Evolutionary conservation across 1,284 basidiomycete species (phyloP).

Genomic region (Ustilago trichophora): DNA sequence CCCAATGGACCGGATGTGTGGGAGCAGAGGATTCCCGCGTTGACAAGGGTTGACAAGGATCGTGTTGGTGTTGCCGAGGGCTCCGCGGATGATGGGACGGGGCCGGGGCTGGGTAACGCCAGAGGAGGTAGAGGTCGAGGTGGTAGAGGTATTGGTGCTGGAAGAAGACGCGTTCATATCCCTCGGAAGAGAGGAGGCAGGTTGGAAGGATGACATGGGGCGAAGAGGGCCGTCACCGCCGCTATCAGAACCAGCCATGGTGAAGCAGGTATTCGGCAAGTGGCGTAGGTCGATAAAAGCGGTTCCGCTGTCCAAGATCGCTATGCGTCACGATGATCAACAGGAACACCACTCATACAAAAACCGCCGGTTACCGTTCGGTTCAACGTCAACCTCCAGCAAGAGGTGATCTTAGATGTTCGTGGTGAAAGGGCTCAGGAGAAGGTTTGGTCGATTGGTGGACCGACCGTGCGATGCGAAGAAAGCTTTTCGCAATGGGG

Average conservation of each 20-base stretch:
- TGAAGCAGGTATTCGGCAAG: too few relatives aligned
- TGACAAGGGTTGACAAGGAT: slow-evolving; percentile 67
- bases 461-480: too few relatives aligned
- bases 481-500: too few relatives aligned
- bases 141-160: neutral
- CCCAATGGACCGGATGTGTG: slow-evolving; percentile 83
- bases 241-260: neutral
- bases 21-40: slow-evolving; percentile 87
- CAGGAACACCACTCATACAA: too few relatives aligned
- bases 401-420: too few relatives aligned
- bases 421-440: too few relatives aligned
- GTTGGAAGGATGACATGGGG: slow-evolving; percentile 43
- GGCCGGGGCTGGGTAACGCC: slow-evolving; percentile 35
- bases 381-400: too few relatives aligned
- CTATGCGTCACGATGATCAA: too few relatives aligned
- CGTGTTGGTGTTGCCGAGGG: slow-evolving; percentile 46
- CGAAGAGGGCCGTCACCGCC: slow-evolving; percentile 1
- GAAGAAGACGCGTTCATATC: slow-evolving; percentile 2
- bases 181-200: slow-evolving; percentile 31
- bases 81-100: slow-evolving; percentile 51
- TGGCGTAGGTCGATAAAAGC: too few relatives aligned
- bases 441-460: too few relatives aligned
- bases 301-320: too few relatives aligned
- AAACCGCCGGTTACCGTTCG: too few relatives aligned
- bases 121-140: neutral